Conservation (phyloP, 495 filamentous ascomycete genomes). For the Hapsidospora chrysogenum region DNA sequence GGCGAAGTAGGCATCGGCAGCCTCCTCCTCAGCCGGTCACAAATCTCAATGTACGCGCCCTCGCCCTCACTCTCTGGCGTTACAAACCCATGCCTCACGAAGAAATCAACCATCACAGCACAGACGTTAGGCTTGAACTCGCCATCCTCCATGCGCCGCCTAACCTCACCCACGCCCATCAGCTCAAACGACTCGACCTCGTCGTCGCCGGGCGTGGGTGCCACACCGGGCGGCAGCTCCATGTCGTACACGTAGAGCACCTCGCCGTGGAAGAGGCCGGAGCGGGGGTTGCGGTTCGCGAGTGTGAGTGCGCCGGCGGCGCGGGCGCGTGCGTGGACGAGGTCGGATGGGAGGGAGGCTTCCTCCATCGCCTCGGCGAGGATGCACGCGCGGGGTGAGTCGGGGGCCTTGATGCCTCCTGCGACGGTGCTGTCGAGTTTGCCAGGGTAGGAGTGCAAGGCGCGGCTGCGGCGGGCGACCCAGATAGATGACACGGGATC, state of each 20-base stretch:
- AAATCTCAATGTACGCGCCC: constrained; percentile 30
- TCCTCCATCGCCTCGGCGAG: constrained; percentile 39
- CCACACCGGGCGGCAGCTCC: constrained; percentile 17
- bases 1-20: constrained; percentile 16
- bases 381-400: constrained; percentile 29
- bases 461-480: constrained; percentile 27
- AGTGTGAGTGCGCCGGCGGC: constrained; percentile 24
- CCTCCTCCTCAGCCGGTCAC: constrained; percentile 25
- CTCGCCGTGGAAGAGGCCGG: constrained; percentile 37
- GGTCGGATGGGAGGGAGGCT: constrained; percentile 21
- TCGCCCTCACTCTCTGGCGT: constrained; percentile 26
- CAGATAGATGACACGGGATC: constrained; percentile 31
- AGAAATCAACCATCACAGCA: constrained; percentile 33
- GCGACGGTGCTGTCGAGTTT: constrained; percentile 40
- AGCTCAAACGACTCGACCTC: constrained; percentile 35
- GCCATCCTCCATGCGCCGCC: constrained; percentile 17
- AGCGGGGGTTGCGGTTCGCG: constrained; percentile 17
- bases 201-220: constrained; percentile 27
- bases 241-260: constrained; percentile 35
- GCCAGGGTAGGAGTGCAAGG: constrained; percentile 31
- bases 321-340: constrained; percentile 12
- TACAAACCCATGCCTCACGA: constrained; percentile 37
- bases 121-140: constrained; percentile 40
- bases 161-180: constrained; percentile 30
- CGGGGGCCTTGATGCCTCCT: constrained; percentile 28